Evolutionary conservation across 768 basidiomycete genomes (phyloP).

Genomic region (Galerina marginata): DNA sequence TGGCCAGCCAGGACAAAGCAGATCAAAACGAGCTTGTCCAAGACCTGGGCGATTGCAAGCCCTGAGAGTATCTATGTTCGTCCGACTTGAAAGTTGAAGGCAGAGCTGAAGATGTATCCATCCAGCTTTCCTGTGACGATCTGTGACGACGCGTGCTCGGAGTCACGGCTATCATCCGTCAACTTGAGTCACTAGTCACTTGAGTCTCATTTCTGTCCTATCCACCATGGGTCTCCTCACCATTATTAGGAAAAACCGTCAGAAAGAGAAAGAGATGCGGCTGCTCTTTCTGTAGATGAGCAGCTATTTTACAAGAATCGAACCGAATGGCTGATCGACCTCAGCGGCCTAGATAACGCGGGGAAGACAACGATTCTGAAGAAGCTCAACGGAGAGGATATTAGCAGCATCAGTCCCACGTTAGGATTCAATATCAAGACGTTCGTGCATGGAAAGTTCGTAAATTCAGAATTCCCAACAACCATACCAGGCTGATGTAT

Average conservation of each 20-base stretch:
- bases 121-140: too few relatives aligned
- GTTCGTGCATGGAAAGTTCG: slow-evolving; percentile 86
- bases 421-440: slow-evolving; percentile 99
- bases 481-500: slow-evolving; percentile 20
- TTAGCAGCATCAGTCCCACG: slow-evolving; percentile 87
- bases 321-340: slow-evolving; percentile 14
- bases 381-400: slow-evolving; percentile 92
- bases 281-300: slow-evolving; percentile 83
- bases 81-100: too few relatives aligned
- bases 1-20: not conserved
- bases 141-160: too few relatives aligned
- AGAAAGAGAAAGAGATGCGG: slow-evolving; percentile 96
- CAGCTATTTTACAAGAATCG: not conserved
- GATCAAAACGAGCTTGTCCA: not conserved
- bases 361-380: slow-evolving; percentile 99
- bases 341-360: slow-evolving; percentile 95
- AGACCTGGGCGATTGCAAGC: too few relatives aligned
- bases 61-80: too few relatives aligned
- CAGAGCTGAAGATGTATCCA: too few relatives aligned
- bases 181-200: slow-evolving; percentile 10
- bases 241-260: slow-evolving; percentile 94
- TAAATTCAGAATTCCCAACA: slow-evolving; percentile 33
- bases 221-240: slow-evolving; percentile 87
- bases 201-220: not conserved
- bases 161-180: not conserved